Base-by-base conservation (phyloP, 202 grass and related monocot genomes). In the Saccharum hybrid region DNA sequence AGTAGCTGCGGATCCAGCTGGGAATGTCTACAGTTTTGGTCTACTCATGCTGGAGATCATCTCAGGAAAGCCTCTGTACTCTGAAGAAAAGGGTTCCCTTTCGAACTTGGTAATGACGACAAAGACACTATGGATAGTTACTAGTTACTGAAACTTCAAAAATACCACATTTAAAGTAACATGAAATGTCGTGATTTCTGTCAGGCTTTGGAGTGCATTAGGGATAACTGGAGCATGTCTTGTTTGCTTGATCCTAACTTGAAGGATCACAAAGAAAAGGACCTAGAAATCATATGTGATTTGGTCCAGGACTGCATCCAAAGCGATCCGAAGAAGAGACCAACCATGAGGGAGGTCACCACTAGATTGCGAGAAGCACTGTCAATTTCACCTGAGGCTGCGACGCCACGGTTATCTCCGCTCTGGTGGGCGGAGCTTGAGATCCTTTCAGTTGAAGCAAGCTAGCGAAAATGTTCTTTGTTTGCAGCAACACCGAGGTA, bases 391-490 rank as follows among this genome's bases (percentile, higher is more conserved):
- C 89, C 96, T 3, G 96, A 99, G 79, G 93, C 93, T 59, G 93
- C 96, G 60, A 92, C 86, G 0, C 96, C 96, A 0, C 93, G 93
- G 39, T 77, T 99, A 40, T 99, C 96, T 62, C 96, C 96, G 14
- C 96, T 99, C 70, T 99, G 96, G 96, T 99, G 96, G 96, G 96
- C 96, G 30, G 96, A 99, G 87, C 93, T 99, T 43, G 96, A 99
- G 91, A 96, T 99, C 74, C 96, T 99, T 71, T 99, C 96, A 37
- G 93, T 90, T 73, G 91, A 99, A 94, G 91, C 91, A 84, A 98
- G 89, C 81, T 99, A 90, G 89, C 68, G 18, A 54, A 78, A 43
- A n/a, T 90, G 80, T 83, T 71, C 37, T 72, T 84, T 90, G 63
- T 80, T 80, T 87, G 62, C 76, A 72, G 84, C 63, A 80, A 83